phyloP scores from a whole-genome alignment of 352 stramenopile genomes.

The Phytopythium vexans region DNA sequence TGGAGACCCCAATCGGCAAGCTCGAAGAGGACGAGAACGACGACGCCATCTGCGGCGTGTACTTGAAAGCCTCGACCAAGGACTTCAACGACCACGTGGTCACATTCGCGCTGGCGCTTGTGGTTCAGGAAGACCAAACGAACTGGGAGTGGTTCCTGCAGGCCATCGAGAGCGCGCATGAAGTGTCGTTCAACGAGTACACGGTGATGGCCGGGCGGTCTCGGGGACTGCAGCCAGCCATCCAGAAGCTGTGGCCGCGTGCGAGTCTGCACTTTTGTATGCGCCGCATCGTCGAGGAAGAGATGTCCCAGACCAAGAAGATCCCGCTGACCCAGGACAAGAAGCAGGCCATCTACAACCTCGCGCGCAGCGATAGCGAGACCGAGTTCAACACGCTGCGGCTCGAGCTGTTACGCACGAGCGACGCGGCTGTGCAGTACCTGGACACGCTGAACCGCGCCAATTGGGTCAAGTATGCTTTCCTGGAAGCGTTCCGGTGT shows the following conservation, averaged over 20 bases:
- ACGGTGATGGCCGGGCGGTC: slow-evolving; percentile 62
- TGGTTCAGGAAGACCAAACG: slow-evolving; percentile 55
- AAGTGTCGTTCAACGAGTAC: slow-evolving; percentile 56
- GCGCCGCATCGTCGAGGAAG: slow-evolving; percentile 68
- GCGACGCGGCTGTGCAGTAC: slow-evolving; percentile 45
- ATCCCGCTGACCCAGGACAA: slow-evolving; percentile 59
- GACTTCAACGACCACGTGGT: slow-evolving; percentile 74
- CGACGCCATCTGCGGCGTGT: slow-evolving; percentile 68
- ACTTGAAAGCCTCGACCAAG: slow-evolving; percentile 67
- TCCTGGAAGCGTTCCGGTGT: slow-evolving; percentile 56
- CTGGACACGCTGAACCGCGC: slow-evolving; percentile 54
- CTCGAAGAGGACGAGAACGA: slow-evolving; percentile 58
- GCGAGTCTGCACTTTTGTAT: slow-evolving; percentile 72
- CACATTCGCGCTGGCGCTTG: slow-evolving; percentile 63
- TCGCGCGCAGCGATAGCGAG: slow-evolving; percentile 68
- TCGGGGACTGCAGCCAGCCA: slow-evolving; percentile 43
- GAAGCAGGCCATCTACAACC: slow-evolving; percentile 65
- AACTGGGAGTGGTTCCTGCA: slow-evolving; percentile 81
- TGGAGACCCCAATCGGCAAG: slow-evolving; percentile 33
- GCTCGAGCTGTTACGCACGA: slow-evolving; percentile 44
- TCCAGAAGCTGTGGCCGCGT: slow-evolving; percentile 50
- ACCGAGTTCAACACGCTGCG: slow-evolving; percentile 64
- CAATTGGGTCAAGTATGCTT: slow-evolving; percentile 79
- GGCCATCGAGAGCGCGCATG: slow-evolving; percentile 36
- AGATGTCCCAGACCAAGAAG: slow-evolving; percentile 56